Evolutionary conservation across 805 yeast genomes (phyloP).

Genomic region (Cyberlindnera americana): DNA sequence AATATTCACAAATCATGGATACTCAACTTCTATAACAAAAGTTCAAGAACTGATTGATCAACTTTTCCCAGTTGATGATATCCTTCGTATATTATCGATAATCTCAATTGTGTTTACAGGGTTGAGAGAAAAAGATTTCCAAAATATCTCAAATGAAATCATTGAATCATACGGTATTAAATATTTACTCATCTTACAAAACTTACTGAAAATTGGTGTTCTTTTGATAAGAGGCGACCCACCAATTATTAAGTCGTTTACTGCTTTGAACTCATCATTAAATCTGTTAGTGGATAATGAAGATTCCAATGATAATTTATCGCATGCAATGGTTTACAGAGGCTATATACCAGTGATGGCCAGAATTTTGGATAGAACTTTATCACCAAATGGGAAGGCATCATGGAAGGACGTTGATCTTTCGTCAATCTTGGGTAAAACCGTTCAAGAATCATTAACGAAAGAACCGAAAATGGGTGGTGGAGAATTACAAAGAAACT

Average conservation of each 20-base stretch:
- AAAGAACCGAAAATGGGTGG: constrained; percentile 20
- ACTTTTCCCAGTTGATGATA: constrained; percentile 30
- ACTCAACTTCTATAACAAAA: constrained; percentile 31
- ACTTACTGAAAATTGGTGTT: constrained; percentile 46
- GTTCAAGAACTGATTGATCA: constrained; percentile 49
- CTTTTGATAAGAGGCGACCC: constrained; percentile 31
- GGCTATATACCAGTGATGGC: constrained; percentile 77
- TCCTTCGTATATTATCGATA: constrained; percentile 53
- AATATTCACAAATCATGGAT: constrained; percentile 47
- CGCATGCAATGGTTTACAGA: constrained; percentile 42
- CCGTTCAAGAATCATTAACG: constrained; percentile 25
- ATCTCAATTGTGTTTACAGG: constrained; percentile 68
- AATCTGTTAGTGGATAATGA: constrained; percentile 40
- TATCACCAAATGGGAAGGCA: constrained; percentile 34
- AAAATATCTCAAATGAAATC: constrained; percentile 49
- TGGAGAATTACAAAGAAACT: constrained; percentile 20
- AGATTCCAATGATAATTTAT: constrained; percentile 7
- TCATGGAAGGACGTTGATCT: constrained; percentile 39
- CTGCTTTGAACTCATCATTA: constrained; percentile 23
- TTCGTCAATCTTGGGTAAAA: constrained; percentile 33
- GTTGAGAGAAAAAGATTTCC: constrained; percentile 59
- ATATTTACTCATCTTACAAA: constrained; percentile 43
- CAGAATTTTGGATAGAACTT: constrained; percentile 67
- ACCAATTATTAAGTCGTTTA: constrained; percentile 34
- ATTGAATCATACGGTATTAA: constrained; percentile 63